Base-by-base conservation (phyloP, 306 rosid species). In the Cajanus cajan region DNA sequence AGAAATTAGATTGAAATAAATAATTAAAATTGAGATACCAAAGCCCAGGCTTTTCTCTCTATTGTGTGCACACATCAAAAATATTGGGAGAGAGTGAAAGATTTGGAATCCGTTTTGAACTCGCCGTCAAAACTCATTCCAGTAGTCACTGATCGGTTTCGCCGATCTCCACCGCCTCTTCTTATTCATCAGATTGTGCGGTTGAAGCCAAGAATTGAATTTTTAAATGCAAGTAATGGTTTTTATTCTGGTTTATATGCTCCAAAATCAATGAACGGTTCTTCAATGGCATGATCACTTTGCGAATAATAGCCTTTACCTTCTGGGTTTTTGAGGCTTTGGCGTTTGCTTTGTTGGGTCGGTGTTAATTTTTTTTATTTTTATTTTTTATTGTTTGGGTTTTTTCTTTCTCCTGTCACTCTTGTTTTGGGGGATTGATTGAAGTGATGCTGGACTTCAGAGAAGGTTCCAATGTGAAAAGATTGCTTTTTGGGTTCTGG, bases 401-500 rank as follows among this genome's bases (percentile, higher is more conserved):
- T 52, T 74, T 74, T 61, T 61, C 16, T 74, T 76, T 75, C 19
- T 57, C 48, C 62, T 43, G 9, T 18, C 21, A 1, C 1, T 16
- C 8, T 59, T 51, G 6, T 79, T 57, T 41, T 4, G 44, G 41
- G 68, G 72, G 22, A 43, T 80, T 62, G 61, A 86, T 89, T 82
- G 67, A 74, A 80, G 88, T 80, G 87, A 94, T 91, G 91, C 82
- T 90, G 81, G 94, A 91, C 91, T 91, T 90, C 71, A 83, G 98
- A 86, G 96, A 91, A 81, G 80, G 76, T 70, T 76, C 52, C 57
- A 64, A 68, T 48, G 71, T 78, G 89, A 78, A 79, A 73, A 78
- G 85, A 79, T 72, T 82, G 68, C 73, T 71, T 71, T 87, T 87
- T 77, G 80, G 69, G 90, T 76, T 79, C 61, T 87, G 83, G 82